These are phyloP conservation scores for Ceriops decandra DNA, from an alignment of 345 rosid genomes.

Conservation along the genomic window DNA sequence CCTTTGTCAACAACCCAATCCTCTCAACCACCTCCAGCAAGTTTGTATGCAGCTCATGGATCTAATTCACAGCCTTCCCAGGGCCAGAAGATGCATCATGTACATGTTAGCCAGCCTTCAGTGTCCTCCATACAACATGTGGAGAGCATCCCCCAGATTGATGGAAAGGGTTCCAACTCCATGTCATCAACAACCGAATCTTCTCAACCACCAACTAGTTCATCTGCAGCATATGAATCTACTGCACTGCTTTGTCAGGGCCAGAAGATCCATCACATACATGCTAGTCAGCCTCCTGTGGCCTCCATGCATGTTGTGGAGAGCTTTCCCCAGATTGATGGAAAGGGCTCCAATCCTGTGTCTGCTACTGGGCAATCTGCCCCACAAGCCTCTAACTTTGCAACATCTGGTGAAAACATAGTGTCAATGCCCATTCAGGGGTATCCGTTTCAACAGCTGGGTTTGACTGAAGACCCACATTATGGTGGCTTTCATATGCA, in stretches of 20 bases:
- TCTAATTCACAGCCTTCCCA: slow-evolving; percentile 35
- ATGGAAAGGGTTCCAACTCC: slow-evolving; percentile 30
- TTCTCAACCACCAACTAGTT: slow-evolving; percentile 30
- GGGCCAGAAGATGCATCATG: slow-evolving; percentile 33
- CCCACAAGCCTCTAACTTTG: slow-evolving; percentile 27
- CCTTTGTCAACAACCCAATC: slow-evolving; percentile 25
- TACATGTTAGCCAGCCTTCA: slow-evolving; percentile 35
- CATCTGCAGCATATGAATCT: slow-evolving; percentile 33
- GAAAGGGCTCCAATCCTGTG: slow-evolving; percentile 27
- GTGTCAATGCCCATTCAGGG: slow-evolving; percentile 36
- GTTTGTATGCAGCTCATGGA: slow-evolving; percentile 29
- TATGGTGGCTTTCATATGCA: slow-evolving; percentile 30
- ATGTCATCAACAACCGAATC: slow-evolving; percentile 15
- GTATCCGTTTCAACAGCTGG: slow-evolving; percentile 30
- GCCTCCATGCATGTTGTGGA: slow-evolving; percentile 23
- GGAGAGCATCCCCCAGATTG: slow-evolving; percentile 29
- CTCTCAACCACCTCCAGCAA: slow-evolving; percentile 28
- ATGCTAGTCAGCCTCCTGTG: slow-evolving; percentile 32
- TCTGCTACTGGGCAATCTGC: slow-evolving; percentile 31
- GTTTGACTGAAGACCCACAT: slow-evolving; percentile 36
- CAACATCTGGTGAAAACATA: slow-evolving; percentile 31
- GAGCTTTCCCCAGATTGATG: slow-evolving; percentile 31
- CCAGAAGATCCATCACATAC: slow-evolving; percentile 31
- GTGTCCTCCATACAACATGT: slow-evolving; percentile 24
- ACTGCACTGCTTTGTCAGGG: slow-evolving; percentile 33